Base-by-base conservation (phyloP, 2,329 filamentous ascomycete species). In the Coleophoma cylindrospora region DNA sequence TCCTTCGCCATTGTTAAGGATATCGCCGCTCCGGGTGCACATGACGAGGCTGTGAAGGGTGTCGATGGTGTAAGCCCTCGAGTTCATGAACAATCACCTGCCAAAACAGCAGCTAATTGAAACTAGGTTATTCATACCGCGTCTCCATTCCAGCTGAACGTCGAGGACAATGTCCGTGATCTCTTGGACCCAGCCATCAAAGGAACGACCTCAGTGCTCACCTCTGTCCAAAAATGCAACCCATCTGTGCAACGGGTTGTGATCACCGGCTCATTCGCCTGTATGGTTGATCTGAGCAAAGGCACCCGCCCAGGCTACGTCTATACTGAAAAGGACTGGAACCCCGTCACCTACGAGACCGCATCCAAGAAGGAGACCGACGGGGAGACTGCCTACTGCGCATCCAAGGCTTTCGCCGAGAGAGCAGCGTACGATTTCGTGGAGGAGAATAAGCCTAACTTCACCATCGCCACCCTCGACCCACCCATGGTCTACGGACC, bases 11-110 rank as follows among this genome's bases (percentile, higher is more conserved):
- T 91, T 54, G 86, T 94, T 11, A 75, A 80, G 40, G 87, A 95
- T 58, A 81, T 94, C 53, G 81, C 83, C 0, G 66, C 80, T 54
- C 76, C 81, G n/a, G 79, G 78, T 17, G 87, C 85, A 15, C 91
- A 92, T 57, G 78, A 86, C 54, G 68, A 77, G 63, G 64, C 74
- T 17, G 56, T 68, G 43, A 66, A 68, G 4, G 80, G 81, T 0
- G 88, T 92, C 55, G 83, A 89, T 61, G 84, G 79, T 48, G 85
- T 27, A 27, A 27, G 27, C 27, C 27, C 4, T 27, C 27, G 19
- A 27, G 27, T 27, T 10, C 6, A 27, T 27, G 6, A 19, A 10
- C 27, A 27, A 27, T 10, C 9, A 27, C 27, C 2, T 27, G 7
- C 27, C 27, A 27, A 27, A 10, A 10, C 27, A 27, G 6, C 27